Evolutionary conservation across 2,329 filamentous ascomycete genomes (phyloP), one percentile per base, ranked within the genome.

Genomic region (Pseudogymnoascus sp.): DNA sequence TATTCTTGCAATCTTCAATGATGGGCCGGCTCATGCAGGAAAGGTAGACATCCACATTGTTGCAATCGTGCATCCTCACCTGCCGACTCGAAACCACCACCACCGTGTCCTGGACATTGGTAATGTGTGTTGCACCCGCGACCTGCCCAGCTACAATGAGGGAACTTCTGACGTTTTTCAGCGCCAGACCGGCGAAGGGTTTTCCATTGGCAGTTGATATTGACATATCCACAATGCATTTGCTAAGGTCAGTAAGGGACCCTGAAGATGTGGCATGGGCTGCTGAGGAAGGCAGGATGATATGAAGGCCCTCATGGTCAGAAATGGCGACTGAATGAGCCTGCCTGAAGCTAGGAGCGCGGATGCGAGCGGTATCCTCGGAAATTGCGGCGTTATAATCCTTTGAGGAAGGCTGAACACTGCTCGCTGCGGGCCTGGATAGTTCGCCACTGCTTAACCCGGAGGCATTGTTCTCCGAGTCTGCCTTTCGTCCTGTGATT

Each of bases 51-150:
- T 91, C 86, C 36, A 96, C 89, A 65, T 92, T 83, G 50, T 78
- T 80, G 72, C 91, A 96, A 68, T 93, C 89, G 74, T 99, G 95
- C 79, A 99, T 93, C 21, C 95, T 85, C 70, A 96, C 91, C 75
- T 99, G 95, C n/a, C 89, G 83, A 62, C 90, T 89, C 6, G 85
- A 82, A 2, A 96, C 86, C 0, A 97, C 85, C 13, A 96, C 75
- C n/a, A 91, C 83, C 67, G 87, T 90, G 69, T 91, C 80, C 61
- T 80, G 78, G 1, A 96, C 78, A 0, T 81, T 83, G 0, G 93
- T 97, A 61, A 97, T 83, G 72, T 97, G 93, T 8, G 88, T 86
- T 0, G 95, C 85, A 0, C 95, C 95, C 42, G 83, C 80, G 5
- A 97, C 89, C 63, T 85, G 84, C 0, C 93, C 92, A 40, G 88